Conservation (phyloP, 2,329 filamentous ascomycete genomes). For the Phyllosticta citribraziliensis region DNA sequence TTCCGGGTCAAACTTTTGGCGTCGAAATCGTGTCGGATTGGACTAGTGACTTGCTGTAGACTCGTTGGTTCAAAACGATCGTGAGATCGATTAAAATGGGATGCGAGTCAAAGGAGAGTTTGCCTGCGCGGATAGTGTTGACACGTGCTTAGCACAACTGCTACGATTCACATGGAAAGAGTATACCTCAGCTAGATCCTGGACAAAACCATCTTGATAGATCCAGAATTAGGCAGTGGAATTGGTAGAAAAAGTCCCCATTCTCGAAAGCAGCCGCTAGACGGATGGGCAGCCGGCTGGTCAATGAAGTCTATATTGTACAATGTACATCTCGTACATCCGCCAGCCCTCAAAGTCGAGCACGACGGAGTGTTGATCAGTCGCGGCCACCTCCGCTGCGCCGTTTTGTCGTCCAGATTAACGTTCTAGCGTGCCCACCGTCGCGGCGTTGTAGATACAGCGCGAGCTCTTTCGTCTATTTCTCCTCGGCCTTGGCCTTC, state of each 20-base stretch:
- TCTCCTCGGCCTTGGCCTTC: constrained; percentile 46
- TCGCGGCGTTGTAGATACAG: neutral
- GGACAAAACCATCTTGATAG: neutral
- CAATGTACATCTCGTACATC: constrained; percentile 31
- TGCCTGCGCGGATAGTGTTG: neutral
- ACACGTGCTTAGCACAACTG: neutral
- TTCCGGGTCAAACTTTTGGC: too few species aligned
- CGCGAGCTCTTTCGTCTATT: constrained; percentile 12
- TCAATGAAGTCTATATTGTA: constrained; percentile 30
- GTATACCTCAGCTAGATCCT: neutral
- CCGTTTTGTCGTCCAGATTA: neutral
- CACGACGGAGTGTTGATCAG: neutral
- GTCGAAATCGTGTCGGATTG: too few species aligned
- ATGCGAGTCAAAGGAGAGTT: neutral
- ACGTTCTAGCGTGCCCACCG: neutral
- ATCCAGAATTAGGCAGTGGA: neutral
- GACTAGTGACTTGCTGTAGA: too few species aligned
- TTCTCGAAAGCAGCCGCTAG: constrained; percentile 5
- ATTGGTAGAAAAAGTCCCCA: neutral
- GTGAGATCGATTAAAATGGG: neutral
- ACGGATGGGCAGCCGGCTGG: constrained; percentile 4
- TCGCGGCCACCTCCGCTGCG: neutral
- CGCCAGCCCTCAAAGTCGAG: constrained; percentile 2
- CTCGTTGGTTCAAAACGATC: too few species aligned
- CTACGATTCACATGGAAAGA: neutral